Percentiles rank a stretch among this genome's conserved stretches.
Evolutionary conservation across 768 basidiomycete genomes (phyloP).

Genomic region (Termitomyces sp.): DNA sequence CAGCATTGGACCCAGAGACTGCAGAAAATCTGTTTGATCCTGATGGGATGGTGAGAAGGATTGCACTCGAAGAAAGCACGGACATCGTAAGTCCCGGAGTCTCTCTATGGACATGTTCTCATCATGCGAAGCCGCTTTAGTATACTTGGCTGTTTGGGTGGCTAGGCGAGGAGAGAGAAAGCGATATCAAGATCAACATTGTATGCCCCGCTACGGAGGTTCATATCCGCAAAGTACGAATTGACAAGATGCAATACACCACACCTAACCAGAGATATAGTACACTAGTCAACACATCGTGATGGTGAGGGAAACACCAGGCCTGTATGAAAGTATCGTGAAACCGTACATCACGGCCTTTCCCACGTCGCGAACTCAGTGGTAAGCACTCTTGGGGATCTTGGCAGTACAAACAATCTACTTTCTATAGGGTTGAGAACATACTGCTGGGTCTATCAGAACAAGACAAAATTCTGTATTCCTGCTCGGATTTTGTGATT

Average conservation of each 20-base stretch:
- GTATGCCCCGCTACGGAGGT: conserved; percentile 87
- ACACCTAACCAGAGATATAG: conserved; percentile 26
- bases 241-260: background rate
- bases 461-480: conserved; percentile 62
- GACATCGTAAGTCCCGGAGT: conserved; percentile 51
- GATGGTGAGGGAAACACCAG: conserved; percentile 82
- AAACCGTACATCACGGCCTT: conserved; percentile 76
- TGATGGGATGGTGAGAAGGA: conserved; percentile 31
- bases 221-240: conserved; percentile 74
- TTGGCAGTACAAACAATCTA: background rate
- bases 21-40: conserved; percentile 31
- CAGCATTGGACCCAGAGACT: conserved; percentile 47
- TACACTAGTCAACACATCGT: conserved; percentile 69
- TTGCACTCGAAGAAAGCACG: conserved; percentile 49
- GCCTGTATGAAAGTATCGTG: conserved; percentile 64
- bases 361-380: conserved; percentile 71
- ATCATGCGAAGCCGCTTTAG: background rate
- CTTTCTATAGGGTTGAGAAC: conserved; percentile 66
- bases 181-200: conserved; percentile 78
- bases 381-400: conserved; percentile 38
- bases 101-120: background rate
- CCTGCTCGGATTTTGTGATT: conserved; percentile 64
- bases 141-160: background rate
- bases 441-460: conserved; percentile 77
- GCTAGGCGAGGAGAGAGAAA: conserved; percentile 26